phyloP scores from a whole-genome alignment of 140 eudicot species.

The Senecio squalidus region DNA sequence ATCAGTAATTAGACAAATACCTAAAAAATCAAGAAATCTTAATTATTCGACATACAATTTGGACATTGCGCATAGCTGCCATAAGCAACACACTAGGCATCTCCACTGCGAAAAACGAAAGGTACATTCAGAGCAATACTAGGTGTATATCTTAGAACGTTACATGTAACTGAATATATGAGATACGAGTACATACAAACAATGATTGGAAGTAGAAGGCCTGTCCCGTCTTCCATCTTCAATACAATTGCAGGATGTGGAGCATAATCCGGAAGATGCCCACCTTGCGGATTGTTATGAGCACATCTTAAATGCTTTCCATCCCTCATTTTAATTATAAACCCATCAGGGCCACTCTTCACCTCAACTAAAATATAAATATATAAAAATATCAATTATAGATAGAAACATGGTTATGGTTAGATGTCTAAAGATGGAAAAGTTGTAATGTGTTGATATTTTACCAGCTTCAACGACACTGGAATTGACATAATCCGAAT shows the following conservation, averaged over 20 bases:
- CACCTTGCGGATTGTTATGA: conserved; percentile 81
- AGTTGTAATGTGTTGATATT: neutral
- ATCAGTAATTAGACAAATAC: neutral
- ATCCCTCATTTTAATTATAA: conserved; percentile 80
- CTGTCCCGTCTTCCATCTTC: conserved; percentile 96
- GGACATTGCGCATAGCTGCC: conserved; percentile 82
- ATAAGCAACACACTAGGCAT: conserved; percentile 81
- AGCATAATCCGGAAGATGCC: conserved; percentile 69
- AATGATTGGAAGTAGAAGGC: conserved; percentile 79
- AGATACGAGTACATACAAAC: conserved; percentile 57
- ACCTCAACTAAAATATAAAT: conserved; percentile 61
- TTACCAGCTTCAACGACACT: conserved; percentile 94
- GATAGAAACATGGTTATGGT: too few species aligned
- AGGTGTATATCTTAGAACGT: neutral
- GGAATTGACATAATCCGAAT: conserved; percentile 80
- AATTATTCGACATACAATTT: conserved; percentile 49
- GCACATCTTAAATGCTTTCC: conserved; percentile 74
- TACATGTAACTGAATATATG: neutral
- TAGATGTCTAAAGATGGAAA: neutral
- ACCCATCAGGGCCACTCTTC: conserved; percentile 73
- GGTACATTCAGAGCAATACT: neutral
- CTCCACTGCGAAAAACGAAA: conserved; percentile 62
- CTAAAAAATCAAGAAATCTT: conserved; percentile 3
- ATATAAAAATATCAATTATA: conserved; percentile 12
- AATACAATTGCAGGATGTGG: conserved; percentile 94